Evolutionary conservation across 2,329 filamentous ascomycete species (phyloP).

Genomic region (Colletotrichum theobromicola): DNA sequence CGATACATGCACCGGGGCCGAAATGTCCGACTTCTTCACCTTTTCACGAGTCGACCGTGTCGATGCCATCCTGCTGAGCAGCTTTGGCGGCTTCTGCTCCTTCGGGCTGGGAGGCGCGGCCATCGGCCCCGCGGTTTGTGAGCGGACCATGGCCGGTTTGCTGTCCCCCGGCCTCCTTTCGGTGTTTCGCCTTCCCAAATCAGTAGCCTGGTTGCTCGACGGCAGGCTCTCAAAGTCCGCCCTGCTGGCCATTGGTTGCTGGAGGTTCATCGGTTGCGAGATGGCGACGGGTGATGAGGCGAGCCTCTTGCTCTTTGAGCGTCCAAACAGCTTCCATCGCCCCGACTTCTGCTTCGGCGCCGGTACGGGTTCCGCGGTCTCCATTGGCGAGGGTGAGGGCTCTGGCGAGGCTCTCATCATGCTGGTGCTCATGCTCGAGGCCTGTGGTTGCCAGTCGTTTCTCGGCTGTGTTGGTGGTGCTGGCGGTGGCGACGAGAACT

Average conservation of each 20-base stretch:
- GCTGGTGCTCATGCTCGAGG: constrained; percentile 18
- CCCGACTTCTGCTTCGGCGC: constrained; percentile 53
- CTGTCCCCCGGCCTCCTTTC: constrained; percentile 40
- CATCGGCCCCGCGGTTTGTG: constrained; percentile 42
- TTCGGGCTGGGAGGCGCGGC: constrained; percentile 4
- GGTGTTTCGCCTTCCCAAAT: constrained; percentile 42
- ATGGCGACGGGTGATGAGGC: constrained; percentile 17
- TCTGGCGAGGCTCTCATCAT: constrained; percentile 15
- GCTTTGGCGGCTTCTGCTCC: constrained; percentile 22
- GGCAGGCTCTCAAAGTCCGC: neutral
- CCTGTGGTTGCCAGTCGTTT: constrained; percentile 31
- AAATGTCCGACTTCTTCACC: constrained; percentile 26
- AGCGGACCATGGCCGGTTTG: constrained; percentile 48
- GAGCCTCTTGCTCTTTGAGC: constrained; percentile 39
- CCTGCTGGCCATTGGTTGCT: neutral
- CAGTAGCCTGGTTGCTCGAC: neutral
- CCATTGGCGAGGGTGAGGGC: neutral
- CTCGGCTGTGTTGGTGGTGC: neutral
- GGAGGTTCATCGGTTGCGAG: constrained; percentile 15
- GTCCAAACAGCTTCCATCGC: constrained; percentile 65
- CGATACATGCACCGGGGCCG: constrained; percentile 30
- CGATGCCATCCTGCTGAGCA: constrained; percentile 22
- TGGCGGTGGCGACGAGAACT: constrained; percentile 16
- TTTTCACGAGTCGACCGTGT: constrained; percentile 17
- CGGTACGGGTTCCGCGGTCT: neutral